A percentile compares a stretch with the other conserved stretches of the same genome.
Evolutionary conservation across 495 filamentous ascomycete species (phyloP).

Genomic region (Tuber calosporum): DNA sequence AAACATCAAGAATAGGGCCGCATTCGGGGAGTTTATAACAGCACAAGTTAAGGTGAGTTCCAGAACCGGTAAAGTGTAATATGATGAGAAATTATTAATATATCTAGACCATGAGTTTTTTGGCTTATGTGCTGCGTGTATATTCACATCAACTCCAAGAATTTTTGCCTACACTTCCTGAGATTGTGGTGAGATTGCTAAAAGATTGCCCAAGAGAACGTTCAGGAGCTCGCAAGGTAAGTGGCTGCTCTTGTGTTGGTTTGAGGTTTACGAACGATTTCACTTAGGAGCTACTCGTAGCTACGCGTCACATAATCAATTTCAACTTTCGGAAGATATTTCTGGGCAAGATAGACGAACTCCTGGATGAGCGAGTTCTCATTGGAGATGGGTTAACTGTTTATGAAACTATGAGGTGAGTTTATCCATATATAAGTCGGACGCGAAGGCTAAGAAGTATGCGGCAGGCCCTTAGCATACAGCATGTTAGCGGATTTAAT

Average conservation of each 20-base stretch:
- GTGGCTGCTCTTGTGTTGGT: conserved; percentile 2
- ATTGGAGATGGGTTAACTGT: conserved; percentile 95
- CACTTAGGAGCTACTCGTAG: conserved; percentile 70
- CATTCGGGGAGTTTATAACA: conserved; percentile 95
- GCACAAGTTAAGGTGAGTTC: conserved; percentile 72
- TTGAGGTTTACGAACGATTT: conserved; percentile 14
- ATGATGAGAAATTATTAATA: conserved; percentile 7
- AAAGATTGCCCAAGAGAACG: conserved; percentile 93
- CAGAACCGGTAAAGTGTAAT: neutral
- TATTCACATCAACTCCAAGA: conserved; percentile 83
- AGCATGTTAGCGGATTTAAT: conserved; percentile 98
- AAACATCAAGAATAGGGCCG: conserved; percentile 85
- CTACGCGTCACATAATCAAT: conserved; percentile 97
- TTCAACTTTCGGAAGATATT: conserved; percentile 98
- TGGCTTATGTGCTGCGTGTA: conserved; percentile 85
- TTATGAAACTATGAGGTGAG: conserved; percentile 73
- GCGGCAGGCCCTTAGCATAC: conserved; percentile 71
- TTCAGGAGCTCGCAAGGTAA: conserved; percentile 71
- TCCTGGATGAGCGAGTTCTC: conserved; percentile 84
- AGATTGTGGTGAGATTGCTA: conserved; percentile 82
- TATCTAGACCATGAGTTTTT: conserved; percentile 80
- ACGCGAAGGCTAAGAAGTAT: neutral
- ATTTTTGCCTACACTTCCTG: conserved; percentile 78
- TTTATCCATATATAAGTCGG: neutral
- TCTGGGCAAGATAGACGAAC: conserved; percentile 84